Evolutionary conservation across 108 stramenopile genomes (phyloP).

Genomic region (Fragilaria crotonensis): DNA sequence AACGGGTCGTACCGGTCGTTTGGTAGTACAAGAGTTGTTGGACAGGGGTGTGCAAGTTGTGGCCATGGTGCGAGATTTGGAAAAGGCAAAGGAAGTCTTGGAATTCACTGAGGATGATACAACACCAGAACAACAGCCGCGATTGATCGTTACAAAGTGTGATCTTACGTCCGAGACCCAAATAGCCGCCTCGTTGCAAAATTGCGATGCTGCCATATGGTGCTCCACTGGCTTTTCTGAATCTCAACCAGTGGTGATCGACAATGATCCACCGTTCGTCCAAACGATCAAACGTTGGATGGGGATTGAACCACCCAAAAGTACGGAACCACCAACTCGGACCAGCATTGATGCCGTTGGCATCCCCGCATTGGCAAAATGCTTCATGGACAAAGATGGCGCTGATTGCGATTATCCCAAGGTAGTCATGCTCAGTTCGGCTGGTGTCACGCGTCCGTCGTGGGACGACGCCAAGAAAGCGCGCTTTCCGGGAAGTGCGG

Average conservation of each 20-base stretch:
- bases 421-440: slow-evolving; percentile 72
- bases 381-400: slow-evolving; percentile 7
- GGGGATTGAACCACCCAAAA: neutral
- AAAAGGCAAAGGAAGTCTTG: slow-evolving; percentile 39
- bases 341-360: slow-evolving; percentile 65
- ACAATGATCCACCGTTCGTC: neutral
- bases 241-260: slow-evolving; percentile 14
- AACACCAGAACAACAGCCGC: neutral
- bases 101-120: neutral
- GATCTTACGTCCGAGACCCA: neutral
- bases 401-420: slow-evolving; percentile 24
- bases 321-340: slow-evolving; percentile 29
- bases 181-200: slow-evolving; percentile 6
- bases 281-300: neutral
- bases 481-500: slow-evolving; percentile 54
- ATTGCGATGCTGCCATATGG: slow-evolving; percentile 75
- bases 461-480: slow-evolving; percentile 69
- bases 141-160: slow-evolving; percentile 1
- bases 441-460: slow-evolving; percentile 68
- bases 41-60: slow-evolving; percentile 39
- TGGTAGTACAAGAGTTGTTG: slow-evolving; percentile 66
- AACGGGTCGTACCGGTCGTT: slow-evolving; percentile 64
- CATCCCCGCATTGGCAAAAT: slow-evolving; percentile 42
- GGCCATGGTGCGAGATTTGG: slow-evolving; percentile 54
- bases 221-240: slow-evolving; percentile 77